Conservation (phyloP, 805 yeast species). For the Priceomyces melissophilus region DNA sequence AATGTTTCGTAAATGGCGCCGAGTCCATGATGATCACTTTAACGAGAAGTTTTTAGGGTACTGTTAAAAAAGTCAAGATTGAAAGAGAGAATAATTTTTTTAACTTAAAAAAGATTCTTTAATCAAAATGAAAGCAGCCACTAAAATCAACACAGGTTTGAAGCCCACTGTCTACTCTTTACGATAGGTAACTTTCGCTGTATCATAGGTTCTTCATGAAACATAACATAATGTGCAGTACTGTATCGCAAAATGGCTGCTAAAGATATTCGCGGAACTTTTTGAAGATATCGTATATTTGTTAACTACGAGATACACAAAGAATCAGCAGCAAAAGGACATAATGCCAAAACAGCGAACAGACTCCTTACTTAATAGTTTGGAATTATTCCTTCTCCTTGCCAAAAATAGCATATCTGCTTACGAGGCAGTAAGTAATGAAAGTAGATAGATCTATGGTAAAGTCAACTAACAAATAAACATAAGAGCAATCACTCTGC, state of each 20-base stretch:
- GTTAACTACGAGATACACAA: too few species aligned
- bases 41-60: not conserved
- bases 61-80: too few species aligned
- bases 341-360: too few species aligned
- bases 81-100: too few species aligned
- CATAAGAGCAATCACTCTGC: not conserved
- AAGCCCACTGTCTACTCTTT: too few species aligned
- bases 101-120: too few species aligned
- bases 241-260: conserved; percentile 9
- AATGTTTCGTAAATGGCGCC: conserved; percentile 9
- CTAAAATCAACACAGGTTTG: too few species aligned
- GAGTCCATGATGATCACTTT: not conserved
- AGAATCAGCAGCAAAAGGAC: too few species aligned
- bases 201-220: conserved; percentile 6
- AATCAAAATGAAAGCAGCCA: too few species aligned
- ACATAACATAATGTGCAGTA: conserved; percentile 2
- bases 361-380: conserved; percentile 1
- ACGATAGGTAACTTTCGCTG: not conserved
- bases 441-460: not conserved
- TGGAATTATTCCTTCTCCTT: conserved; percentile 7
- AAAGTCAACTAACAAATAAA: not conserved
- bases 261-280: conserved; percentile 1
- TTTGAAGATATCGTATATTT: too few species aligned
- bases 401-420: conserved; percentile 4
- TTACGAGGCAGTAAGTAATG: conserved; percentile 2